Evolutionary conservation across 768 basidiomycete species (phyloP).

Genomic region (Termitomyces sp.): DNA sequence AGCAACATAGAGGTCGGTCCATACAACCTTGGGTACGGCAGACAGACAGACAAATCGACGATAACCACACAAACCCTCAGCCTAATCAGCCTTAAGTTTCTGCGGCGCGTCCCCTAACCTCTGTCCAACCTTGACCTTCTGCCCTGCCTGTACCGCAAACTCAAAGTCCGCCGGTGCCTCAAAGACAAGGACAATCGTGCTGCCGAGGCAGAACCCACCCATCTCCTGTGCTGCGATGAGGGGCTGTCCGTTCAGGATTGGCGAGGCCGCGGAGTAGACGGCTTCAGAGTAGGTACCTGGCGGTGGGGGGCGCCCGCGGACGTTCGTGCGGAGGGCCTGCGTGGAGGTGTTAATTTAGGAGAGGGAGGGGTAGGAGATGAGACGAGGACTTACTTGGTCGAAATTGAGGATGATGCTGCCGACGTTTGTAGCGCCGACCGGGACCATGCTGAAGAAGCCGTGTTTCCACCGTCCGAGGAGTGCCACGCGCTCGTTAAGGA

Average conservation of each 20-base stretch:
- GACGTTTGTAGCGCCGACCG: slow-evolving; percentile 98
- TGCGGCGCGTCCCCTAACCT: slow-evolving; percentile 60
- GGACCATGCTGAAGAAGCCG: slow-evolving; percentile 97
- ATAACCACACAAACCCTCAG: background rate
- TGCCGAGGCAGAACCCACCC: slow-evolving; percentile 95
- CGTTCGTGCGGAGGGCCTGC: slow-evolving; percentile 86
- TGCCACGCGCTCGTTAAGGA: slow-evolving; percentile 97
- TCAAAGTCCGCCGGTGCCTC: slow-evolving; percentile 87
- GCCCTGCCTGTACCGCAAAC: slow-evolving; percentile 72
- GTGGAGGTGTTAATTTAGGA: background rate
- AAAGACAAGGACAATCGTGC: slow-evolving; percentile 95
- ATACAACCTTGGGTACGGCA: background rate
- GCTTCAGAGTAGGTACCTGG: slow-evolving; percentile 91
- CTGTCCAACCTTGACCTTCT: slow-evolving; percentile 88
- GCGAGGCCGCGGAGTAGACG: slow-evolving; percentile 81
- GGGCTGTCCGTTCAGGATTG: slow-evolving; percentile 85
- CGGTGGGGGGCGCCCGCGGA: slow-evolving; percentile 67
- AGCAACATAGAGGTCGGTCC: background rate
- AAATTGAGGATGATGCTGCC: slow-evolving; percentile 96
- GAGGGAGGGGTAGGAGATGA: background rate
- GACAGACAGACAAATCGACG: background rate
- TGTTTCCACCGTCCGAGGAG: slow-evolving; percentile 92
- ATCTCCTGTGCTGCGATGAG: slow-evolving; percentile 88
- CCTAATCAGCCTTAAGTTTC: slow-evolving; percentile 26
- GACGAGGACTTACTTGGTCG: slow-evolving; percentile 58